Base-by-base conservation (phyloP, 2,329 filamentous ascomycete genomes). In the Stagonosporopsis rhizophila region DNA sequence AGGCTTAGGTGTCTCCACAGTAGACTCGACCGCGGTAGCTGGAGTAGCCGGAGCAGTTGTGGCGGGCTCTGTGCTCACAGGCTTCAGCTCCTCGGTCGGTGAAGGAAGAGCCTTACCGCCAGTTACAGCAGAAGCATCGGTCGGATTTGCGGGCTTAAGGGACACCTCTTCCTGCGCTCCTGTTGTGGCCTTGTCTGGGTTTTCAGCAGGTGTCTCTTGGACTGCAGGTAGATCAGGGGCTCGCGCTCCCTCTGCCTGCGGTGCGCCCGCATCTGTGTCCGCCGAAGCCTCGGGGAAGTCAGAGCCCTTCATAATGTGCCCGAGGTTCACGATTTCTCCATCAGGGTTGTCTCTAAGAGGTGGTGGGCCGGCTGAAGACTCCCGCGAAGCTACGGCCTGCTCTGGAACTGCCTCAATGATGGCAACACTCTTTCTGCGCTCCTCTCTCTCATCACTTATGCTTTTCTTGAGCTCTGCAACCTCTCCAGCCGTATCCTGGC, bases 151-250 rank as follows among this genome's bases (percentile, higher is more conserved):
- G 6, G 79, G 77, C 64, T 77, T 78, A 68, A 78, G 69, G 8
- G 66, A 58, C 11, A 67, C 73, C 12, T 76, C 70, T 46, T 81
- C 80, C 65, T 80, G 74, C 2, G 66, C 79, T 30, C 69, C 77
- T 19, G 78, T 77, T 9, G 71, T 71, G 52, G 65, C 66, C 68
- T 81, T 81, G 66, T 82, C 79, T 22, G 77, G 78, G 41, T 79
- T 79, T 12, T 71, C 73, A n/a, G 68, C 69, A 20, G 72, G 65
- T 1, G 46, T 49, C 28, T 66, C 61, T 30, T 44, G 41, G n/a
- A 37, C 56, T 27, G 46, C 47, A 9, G 47, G 19, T 5, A 54
- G 44, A 44, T 53, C 50, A 54, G 47, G 37, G 35, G 45, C 47
- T 14, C 35, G 50, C 8, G 39, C 45, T 39, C 59, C 52, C 28